These are phyloP conservation scores for Stephanodiscus triporus DNA, from an alignment of 108 stramenopile genomes.

Conservation along the genomic window DNA sequence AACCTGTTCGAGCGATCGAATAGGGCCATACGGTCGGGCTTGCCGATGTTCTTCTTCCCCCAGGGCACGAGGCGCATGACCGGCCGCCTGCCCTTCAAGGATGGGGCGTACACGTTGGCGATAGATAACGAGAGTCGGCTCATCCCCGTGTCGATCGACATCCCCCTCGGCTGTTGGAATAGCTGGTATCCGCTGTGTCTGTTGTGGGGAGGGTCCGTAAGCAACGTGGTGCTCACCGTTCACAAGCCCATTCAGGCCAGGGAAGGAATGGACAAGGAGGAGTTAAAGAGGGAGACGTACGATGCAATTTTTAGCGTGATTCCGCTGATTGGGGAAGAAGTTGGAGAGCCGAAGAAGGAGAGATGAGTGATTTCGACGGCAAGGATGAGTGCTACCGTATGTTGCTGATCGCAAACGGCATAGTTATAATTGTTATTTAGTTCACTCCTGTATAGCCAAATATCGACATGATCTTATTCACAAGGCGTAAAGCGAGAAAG, in stretches of 20 bases:
- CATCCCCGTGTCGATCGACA: conserved; percentile 77
- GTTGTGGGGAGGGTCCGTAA: conserved; percentile 41
- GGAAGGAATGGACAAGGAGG: conserved; percentile 60
- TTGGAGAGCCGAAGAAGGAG: conserved; percentile 26
- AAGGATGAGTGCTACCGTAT: too few relatives aligned
- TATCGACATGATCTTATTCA: too few relatives aligned
- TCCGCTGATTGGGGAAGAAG: conserved; percentile 54
- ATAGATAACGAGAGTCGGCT: conserved; percentile 57
- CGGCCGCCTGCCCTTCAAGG: conserved; percentile 79
- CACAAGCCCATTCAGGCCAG: conserved; percentile 63
- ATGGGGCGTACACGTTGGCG: conserved; percentile 82
- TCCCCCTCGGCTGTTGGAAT: conserved; percentile 78
- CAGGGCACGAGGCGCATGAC: conserved; percentile 84
- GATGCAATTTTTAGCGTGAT: conserved; percentile 77
- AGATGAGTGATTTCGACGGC: conserved; percentile 6
- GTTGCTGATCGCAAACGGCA: too few relatives aligned
- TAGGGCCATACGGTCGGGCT: conserved; percentile 64
- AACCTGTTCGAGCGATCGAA: conserved; percentile 75
- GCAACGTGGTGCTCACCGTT: conserved; percentile 65
- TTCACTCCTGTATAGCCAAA: too few relatives aligned
- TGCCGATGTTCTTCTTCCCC: conserved; percentile 87
- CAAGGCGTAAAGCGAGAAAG: too few relatives aligned
- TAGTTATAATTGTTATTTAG: too few relatives aligned
- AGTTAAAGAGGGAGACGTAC: conserved; percentile 66
- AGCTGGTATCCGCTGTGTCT: conserved; percentile 68